These are phyloP conservation scores for Plasmodium vivax DNA, from an alignment of 169 alveolate genomes.

Conservation along the genomic window DNA sequence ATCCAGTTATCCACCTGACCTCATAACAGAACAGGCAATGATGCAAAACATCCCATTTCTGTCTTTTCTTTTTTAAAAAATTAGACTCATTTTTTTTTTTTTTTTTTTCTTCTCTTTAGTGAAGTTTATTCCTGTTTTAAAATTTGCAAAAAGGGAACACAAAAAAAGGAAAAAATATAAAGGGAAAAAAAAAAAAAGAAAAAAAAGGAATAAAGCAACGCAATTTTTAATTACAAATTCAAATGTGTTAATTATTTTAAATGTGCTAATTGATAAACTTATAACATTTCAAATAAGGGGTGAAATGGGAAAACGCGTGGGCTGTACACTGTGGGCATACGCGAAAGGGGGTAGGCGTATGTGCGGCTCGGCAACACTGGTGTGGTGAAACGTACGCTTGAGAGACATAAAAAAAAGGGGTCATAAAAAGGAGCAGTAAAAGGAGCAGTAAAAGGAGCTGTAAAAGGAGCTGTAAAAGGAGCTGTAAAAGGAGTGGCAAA, in stretches of 20 bases:
- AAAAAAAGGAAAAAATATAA: slow-evolving; percentile 18
- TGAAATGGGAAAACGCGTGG: background rate
- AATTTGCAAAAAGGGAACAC: slow-evolving; percentile 12
- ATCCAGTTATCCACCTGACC: background rate
- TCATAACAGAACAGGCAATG: background rate
- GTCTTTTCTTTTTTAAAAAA: background rate
- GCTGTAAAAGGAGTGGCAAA: no score
- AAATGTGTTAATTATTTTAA: slow-evolving; percentile 49
- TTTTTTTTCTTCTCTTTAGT: background rate
- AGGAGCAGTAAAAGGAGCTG: background rate
- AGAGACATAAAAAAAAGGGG: background rate
- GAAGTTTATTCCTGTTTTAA: background rate
- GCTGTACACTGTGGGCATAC: background rate
- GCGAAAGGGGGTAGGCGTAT: background rate
- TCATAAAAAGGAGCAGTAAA: background rate
- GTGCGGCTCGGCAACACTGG: background rate
- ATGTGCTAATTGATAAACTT: slow-evolving; percentile 41
- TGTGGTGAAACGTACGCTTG: background rate
- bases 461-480: no score
- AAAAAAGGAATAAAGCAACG: background rate
- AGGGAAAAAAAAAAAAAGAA: background rate
- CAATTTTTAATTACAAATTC: slow-evolving; percentile 67
- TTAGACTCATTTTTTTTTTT: background rate
- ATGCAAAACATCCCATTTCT: background rate
- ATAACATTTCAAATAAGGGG: slow-evolving; percentile 18